Evolutionary conservation across 768 basidiomycete species (phyloP).

Genomic region (Coprinopsis sp.): DNA sequence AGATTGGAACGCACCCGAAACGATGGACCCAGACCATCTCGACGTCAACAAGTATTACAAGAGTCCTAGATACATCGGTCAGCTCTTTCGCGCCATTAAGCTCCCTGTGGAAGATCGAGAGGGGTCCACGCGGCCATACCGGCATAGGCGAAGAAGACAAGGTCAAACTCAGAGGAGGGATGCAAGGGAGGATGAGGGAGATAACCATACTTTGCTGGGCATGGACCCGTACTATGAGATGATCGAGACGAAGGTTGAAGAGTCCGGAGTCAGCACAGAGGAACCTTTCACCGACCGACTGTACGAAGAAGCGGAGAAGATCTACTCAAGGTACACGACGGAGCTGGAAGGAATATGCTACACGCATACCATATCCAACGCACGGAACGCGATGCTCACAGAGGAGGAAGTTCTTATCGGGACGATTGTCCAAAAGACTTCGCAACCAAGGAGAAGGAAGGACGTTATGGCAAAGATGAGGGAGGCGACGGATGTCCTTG

Average conservation of each 20-base stretch:
- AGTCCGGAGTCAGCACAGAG: conserved; percentile 29
- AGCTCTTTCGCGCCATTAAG: conserved; percentile 56
- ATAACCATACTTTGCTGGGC: neutral
- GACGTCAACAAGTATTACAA: conserved; percentile 38
- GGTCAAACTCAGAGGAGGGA: neutral
- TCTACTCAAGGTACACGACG: conserved; percentile 40
- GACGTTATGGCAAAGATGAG: conserved; percentile 52
- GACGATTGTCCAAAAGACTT: conserved; percentile 59
- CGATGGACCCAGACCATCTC: conserved; percentile 17
- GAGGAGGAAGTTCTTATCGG: conserved; percentile 66
- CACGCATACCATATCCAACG: conserved; percentile 40
- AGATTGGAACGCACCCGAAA: conserved; percentile 68
- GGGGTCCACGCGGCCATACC: conserved; percentile 7
- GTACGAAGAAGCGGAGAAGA: conserved; percentile 24
- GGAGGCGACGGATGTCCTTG: conserved; percentile 51
- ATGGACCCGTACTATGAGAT: conserved; percentile 6
- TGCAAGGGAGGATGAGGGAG: neutral
- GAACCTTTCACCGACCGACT: conserved; percentile 15
- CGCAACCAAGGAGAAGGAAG: conserved; percentile 49
- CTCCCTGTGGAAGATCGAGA: conserved; percentile 34
- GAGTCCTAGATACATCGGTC: conserved; percentile 54
- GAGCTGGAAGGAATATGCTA: conserved; percentile 47
- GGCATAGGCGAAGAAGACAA: conserved; percentile 4
- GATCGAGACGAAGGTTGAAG: conserved; percentile 24
- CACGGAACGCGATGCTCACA: conserved; percentile 39